Percentiles rank a stretch among this genome's conserved stretches.
phyloP scores from a whole-genome alignment of 2,329 filamentous ascomycete genomes.

The Penicillium polonicum region DNA sequence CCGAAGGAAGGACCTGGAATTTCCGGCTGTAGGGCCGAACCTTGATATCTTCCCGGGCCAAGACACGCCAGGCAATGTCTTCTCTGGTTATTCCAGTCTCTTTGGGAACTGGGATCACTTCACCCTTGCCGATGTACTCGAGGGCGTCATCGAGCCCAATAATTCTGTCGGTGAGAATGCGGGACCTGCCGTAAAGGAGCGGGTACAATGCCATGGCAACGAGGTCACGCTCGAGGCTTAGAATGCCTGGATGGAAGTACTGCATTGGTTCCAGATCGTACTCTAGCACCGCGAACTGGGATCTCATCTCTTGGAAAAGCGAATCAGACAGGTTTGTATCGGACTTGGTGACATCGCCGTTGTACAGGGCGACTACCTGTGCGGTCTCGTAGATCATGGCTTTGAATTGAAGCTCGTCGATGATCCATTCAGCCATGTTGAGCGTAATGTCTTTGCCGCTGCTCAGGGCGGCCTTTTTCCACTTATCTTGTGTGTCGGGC shows the following conservation, averaged over 20 bases:
- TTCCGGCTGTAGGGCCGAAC: constrained; percentile 32
- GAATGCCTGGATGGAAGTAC: constrained; percentile 61
- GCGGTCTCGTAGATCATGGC: constrained; percentile 46
- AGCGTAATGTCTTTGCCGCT: constrained; percentile 31
- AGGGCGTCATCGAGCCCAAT: constrained; percentile 31
- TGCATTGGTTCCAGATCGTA: constrained; percentile 49
- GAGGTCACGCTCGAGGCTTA: constrained; percentile 59
- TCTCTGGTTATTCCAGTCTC: constrained; percentile 33
- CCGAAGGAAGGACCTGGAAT: constrained; percentile 49
- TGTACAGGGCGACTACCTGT: constrained; percentile 47
- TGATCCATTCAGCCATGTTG: constrained; percentile 41
- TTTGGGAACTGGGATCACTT: constrained; percentile 25
- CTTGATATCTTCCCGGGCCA: constrained; percentile 28
- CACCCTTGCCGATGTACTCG: constrained; percentile 24
- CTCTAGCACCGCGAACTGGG: constrained; percentile 51
- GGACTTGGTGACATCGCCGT: constrained; percentile 55
- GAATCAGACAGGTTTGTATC: constrained; percentile 47
- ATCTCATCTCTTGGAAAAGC: constrained; percentile 45
- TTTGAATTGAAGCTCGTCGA: constrained; percentile 53
- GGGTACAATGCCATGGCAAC: constrained; percentile 66
- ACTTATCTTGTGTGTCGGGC: constrained; percentile 29
- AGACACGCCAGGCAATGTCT: constrained; percentile 33
- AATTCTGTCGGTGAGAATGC: constrained; percentile 28
- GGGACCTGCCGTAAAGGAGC: constrained; percentile 42
- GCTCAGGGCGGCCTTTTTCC: constrained; percentile 30